Evolutionary conservation across 768 basidiomycete genomes (phyloP).

Genomic region (Suillus variegatus): DNA sequence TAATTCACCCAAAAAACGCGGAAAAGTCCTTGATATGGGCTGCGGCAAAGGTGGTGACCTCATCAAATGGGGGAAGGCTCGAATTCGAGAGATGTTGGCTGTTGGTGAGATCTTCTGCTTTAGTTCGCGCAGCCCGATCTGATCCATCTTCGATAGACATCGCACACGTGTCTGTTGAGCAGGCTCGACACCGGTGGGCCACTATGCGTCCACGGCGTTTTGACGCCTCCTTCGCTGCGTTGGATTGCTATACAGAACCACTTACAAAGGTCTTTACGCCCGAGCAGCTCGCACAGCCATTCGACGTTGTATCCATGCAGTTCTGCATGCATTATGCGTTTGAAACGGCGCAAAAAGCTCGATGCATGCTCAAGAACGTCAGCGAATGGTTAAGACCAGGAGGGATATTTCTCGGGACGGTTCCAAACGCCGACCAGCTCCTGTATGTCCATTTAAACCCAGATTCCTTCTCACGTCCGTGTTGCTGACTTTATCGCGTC

Average conservation of each 20-base stretch:
- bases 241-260: conserved; percentile 85
- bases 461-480: background rate
- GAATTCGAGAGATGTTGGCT: conserved; percentile 75
- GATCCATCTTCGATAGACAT: conserved; percentile 59
- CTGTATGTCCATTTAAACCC: conserved; percentile 54
- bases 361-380: conserved; percentile 93
- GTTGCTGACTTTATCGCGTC: background rate
- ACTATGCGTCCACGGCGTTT: conserved; percentile 55
- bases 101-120: conserved; percentile 52
- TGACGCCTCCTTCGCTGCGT: conserved; percentile 76
- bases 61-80: conserved; percentile 91
- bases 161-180: conserved; percentile 83
- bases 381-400: conserved; percentile 75
- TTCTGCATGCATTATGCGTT: conserved; percentile 99
- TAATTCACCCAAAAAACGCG: conserved; percentile 38
- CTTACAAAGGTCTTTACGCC: conserved; percentile 70
- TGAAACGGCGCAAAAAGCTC: conserved; percentile 82
- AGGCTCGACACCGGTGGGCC: conserved; percentile 79
- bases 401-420: conserved; percentile 95
- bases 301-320: conserved; percentile 97
- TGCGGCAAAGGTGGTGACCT: conserved; percentile 99
- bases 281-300: conserved; percentile 61
- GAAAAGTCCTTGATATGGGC: conserved; percentile 93
- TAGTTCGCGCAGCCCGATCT: background rate
- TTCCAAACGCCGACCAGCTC: conserved; percentile 85